phyloP scores from a whole-genome alignment of 345 rosid genomes.

The Isatis tinctoria region DNA sequence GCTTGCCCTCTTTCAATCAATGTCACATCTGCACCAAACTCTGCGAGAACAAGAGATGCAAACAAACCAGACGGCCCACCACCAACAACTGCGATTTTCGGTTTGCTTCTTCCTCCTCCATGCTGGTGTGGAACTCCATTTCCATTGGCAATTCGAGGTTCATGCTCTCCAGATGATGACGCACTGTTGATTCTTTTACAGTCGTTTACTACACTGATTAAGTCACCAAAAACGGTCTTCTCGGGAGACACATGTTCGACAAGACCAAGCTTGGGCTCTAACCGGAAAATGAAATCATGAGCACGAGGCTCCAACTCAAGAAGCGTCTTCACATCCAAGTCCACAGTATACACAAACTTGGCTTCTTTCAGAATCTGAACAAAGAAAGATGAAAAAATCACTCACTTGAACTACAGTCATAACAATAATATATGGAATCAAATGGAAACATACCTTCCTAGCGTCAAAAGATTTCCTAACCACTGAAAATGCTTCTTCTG shows the following conservation, averaged over 20 bases:
- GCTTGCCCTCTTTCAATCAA: constrained; percentile 94
- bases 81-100: constrained; percentile 75
- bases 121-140: constrained; percentile 23
- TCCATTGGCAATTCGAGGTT: constrained; percentile 16
- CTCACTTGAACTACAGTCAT: constrained; percentile 4
- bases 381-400: constrained; percentile 14
- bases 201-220: constrained; percentile 50
- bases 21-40: constrained; percentile 93
- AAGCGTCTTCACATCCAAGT: constrained; percentile 72
- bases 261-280: constrained; percentile 69
- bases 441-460: constrained; percentile 54
- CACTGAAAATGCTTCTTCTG: constrained; percentile 71
- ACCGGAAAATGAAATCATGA: constrained; percentile 65
- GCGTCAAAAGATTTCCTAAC: constrained; percentile 93
- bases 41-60: constrained; percentile 89
- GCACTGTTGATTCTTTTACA: constrained; percentile 32
- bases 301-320: constrained; percentile 79
- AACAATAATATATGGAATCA: neutral
- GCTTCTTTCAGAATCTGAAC: constrained; percentile 74
- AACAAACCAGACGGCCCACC: constrained; percentile 95
- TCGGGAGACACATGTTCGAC: constrained; percentile 51
- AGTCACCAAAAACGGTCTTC: constrained; percentile 47
- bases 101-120: constrained; percentile 38
- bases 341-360: constrained; percentile 87
- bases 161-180: constrained; percentile 14